Conservation (phyloP, 140 eudicot genomes). For the Anethum foeniculum region DNA sequence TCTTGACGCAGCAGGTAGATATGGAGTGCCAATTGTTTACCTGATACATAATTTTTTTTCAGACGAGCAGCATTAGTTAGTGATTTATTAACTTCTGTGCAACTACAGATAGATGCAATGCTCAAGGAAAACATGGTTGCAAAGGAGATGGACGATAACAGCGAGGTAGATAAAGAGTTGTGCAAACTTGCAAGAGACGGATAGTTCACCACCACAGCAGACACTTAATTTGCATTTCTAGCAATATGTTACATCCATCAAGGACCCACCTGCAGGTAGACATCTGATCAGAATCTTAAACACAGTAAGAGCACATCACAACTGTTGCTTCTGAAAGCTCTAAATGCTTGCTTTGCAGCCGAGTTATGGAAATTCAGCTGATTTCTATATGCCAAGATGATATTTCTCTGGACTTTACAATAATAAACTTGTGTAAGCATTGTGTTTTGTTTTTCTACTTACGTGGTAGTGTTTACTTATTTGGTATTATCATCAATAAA, state of each 20-base stretch:
- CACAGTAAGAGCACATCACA: background rate
- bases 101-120: background rate
- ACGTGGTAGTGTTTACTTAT: background rate
- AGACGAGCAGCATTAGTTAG: background rate
- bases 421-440: background rate
- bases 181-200: background rate
- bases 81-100: background rate
- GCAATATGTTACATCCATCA: background rate
- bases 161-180: background rate
- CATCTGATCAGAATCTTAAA: background rate
- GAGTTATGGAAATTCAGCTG: background rate
- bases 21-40: background rate
- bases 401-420: background rate
- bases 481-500: background rate
- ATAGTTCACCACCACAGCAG: background rate
- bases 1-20: conserved; percentile 7
- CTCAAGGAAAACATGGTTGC: background rate
- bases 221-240: background rate
- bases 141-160: background rate
- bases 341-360: conserved; percentile 14
- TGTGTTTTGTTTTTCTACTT: background rate
- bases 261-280: background rate
- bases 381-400: background rate
- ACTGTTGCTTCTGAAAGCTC: background rate
- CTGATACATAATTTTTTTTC: background rate